A percentile compares a stretch with the other conserved stretches of the same genome.
These are phyloP conservation scores for Leccinum boreale DNA, from an alignment of 768 basidiomycete species.

Conservation along the genomic window DNA sequence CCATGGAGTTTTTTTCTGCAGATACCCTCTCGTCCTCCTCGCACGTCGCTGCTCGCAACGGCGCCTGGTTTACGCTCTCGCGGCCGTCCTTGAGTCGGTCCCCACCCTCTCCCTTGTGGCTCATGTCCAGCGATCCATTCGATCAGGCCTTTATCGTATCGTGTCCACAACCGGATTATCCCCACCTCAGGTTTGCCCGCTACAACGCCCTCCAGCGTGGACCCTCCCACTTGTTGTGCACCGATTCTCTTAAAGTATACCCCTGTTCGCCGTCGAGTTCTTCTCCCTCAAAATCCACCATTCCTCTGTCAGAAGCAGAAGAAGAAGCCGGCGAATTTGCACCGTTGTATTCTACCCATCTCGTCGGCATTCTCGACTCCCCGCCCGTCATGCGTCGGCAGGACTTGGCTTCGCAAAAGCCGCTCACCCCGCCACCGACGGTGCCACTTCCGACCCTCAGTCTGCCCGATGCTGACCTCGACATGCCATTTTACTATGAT, in stretches of 20 bases:
- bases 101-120: constrained; percentile 17
- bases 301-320: constrained; percentile 24
- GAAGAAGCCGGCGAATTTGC: constrained; percentile 20
- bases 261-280: constrained; percentile 28
- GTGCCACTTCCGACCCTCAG: constrained; percentile 35
- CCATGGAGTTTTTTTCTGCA: constrained; percentile 30
- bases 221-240: constrained; percentile 12
- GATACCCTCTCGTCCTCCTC: constrained; percentile 26
- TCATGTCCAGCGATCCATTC: constrained; percentile 14
- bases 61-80: constrained; percentile 9
- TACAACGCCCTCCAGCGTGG: constrained; percentile 13
- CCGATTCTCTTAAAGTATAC: constrained; percentile 23
- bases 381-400: constrained; percentile 32
- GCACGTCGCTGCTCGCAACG: constrained; percentile 6
- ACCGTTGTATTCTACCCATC: constrained; percentile 24
- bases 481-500: constrained; percentile 13
- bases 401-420: constrained; percentile 29
- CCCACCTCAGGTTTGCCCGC: constrained; percentile 15
- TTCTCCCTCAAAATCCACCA: constrained; percentile 21
- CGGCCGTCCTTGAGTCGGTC: constrained; percentile 19
- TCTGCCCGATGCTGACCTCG: constrained; percentile 36
- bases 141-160: constrained; percentile 25
- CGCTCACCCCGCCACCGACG: constrained; percentile 43
- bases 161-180: constrained; percentile 11
- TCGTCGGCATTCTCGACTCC: constrained; percentile 34